These are phyloP conservation scores for Camellia granthamiana DNA, from an alignment of 148 eudicot species.

Conservation along the genomic window DNA sequence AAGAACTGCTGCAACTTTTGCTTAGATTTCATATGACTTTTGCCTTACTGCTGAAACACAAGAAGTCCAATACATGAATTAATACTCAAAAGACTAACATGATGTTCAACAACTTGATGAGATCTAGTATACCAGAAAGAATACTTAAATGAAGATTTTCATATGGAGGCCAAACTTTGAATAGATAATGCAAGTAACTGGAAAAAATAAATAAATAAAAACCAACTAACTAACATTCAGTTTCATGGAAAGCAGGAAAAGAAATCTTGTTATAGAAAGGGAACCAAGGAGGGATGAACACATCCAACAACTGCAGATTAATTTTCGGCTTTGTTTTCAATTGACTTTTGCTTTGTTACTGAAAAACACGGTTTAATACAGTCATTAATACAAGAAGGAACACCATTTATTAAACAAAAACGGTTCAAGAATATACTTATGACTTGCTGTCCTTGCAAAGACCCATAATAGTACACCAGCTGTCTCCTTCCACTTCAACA, in stretches of 20 bases:
- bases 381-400: background rate
- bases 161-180: background rate
- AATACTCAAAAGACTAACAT: background rate
- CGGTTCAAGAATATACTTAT: background rate
- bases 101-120: background rate
- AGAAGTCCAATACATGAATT: background rate
- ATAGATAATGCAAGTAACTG: background rate
- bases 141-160: background rate
- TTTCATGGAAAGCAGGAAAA: background rate
- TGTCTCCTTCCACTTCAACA: background rate
- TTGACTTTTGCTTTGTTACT: background rate
- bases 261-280: background rate
- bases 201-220: background rate
- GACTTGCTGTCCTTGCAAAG: background rate
- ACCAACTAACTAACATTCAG: background rate
- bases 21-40: background rate
- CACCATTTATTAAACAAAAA: background rate
- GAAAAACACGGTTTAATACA: background rate
- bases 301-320: background rate
- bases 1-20: background rate
- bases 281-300: background rate
- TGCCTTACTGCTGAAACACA: background rate
- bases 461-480: constrained; percentile 5
- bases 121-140: background rate
- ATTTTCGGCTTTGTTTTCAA: background rate